Conservation (phyloP, 1,284 basidiomycete species). For the Melampsora abietis-canadensis region DNA sequence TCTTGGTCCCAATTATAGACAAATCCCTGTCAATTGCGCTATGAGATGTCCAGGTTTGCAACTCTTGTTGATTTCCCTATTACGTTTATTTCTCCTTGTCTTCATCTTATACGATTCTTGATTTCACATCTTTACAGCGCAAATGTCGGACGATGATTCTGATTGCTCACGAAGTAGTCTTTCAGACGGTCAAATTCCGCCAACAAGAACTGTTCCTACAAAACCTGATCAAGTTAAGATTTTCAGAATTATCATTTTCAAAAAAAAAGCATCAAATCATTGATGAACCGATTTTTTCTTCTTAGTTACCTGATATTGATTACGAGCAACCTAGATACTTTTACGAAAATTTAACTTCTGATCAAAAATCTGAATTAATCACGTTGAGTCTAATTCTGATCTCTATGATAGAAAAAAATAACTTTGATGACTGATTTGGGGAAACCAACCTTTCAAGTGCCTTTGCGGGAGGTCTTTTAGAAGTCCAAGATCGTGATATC, state of each 20-base stretch:
- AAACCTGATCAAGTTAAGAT: neutral
- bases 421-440: neutral
- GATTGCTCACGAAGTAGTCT: neutral
- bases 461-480: neutral
- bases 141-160: neutral
- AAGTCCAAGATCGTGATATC: neutral
- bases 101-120: too few species aligned
- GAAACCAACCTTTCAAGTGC: neutral
- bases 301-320: slow-evolving; percentile 18
- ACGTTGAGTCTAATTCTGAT: neutral
- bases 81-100: neutral
- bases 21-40: neutral
- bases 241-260: neutral
- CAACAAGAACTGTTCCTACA: slow-evolving; percentile 13
- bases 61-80: neutral
- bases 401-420: neutral
- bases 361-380: slow-evolving; percentile 28
- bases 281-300: neutral
- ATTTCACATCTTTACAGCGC: neutral
- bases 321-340: slow-evolving; percentile 28
- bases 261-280: neutral
- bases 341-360: slow-evolving; percentile 23
- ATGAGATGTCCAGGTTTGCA: slow-evolving; percentile 2
- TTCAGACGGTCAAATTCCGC: slow-evolving; percentile 4
- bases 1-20: neutral